Evolutionary conservation across 176 grass and related monocot genomes (phyloP), one percentile per base, ranked within the genome.

Genomic region (Pontederia paniculata): DNA sequence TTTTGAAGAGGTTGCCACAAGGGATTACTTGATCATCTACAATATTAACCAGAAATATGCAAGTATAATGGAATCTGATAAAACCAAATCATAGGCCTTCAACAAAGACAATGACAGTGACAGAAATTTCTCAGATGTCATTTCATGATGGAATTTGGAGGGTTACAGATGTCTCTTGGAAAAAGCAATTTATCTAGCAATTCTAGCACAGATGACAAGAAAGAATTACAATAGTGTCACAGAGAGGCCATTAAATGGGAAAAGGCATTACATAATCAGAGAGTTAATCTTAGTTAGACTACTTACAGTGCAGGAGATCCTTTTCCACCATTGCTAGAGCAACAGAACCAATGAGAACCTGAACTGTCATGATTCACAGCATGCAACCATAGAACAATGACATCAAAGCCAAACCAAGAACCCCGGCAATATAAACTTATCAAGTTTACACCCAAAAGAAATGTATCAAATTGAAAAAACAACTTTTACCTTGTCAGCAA

Each of bases 301-400:
- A 73, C 85, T 89, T 58, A 97, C 82, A 48, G 76, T 89, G 72
- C 68, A 97, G 77, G 41, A 97, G 86, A 49, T 87, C 83, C 54
- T 74, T 90, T 79, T 81, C 69, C 28, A 90, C 86, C 91, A 97
- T 87, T 62, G 82, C 77, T 31, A 97, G 25, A 6, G 86, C 80
- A 56, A 90, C 83, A 78, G 74, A 84, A 46, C 80, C 69, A 76
- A 97, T 97, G 57, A 97, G 73, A 71, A 97, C 76, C 91, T 90
- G 77, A 57, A 54, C 50, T 66, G 37, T 23, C 68, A 50, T 37
- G 28, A 1, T 37, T 37, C 7, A 6, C 28, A 37, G 28, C 28
- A 37, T 37, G 1, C 28, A 37, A 37, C 28, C 28, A 37, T 37
- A 37, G 7, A 37, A 37, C 28, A 37, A 5, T 37, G 28, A 37